Conservation (phyloP, 2,329 filamentous ascomycete species). For the Pestalotiopsis fici region DNA sequence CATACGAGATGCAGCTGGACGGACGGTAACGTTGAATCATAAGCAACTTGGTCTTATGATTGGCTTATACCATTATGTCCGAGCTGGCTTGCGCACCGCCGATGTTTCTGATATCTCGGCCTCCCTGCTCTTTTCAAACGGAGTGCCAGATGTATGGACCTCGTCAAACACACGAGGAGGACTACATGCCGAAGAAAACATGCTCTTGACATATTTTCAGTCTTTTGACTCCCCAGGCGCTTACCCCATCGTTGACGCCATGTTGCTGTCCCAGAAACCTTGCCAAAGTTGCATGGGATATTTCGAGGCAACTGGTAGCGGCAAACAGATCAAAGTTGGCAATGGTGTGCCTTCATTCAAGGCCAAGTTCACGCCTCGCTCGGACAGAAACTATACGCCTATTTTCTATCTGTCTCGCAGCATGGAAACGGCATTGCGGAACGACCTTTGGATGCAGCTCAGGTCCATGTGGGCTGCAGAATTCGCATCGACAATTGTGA, state of each 20-base stretch:
- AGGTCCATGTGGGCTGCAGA: slow-evolving; percentile 25
- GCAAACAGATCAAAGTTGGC: slow-evolving; percentile 23
- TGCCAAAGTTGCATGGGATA: slow-evolving; percentile 28
- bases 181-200: slow-evolving; percentile 29
- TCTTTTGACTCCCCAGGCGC: slow-evolving; percentile 30
- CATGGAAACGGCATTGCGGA: slow-evolving; percentile 19
- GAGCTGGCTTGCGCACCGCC: slow-evolving; percentile 20
- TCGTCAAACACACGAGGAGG: slow-evolving; percentile 12
- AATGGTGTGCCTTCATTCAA: slow-evolving; percentile 23
- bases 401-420: slow-evolving; percentile 27
- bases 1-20: slow-evolving; percentile 24
- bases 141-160: slow-evolving; percentile 29
- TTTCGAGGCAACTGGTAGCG: slow-evolving; percentile 24
- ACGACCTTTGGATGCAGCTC: slow-evolving; percentile 25
- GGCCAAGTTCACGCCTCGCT: slow-evolving; percentile 30
- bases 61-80: slow-evolving; percentile 26
- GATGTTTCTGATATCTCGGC: slow-evolving; percentile 23
- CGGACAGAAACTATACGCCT: slow-evolving; percentile 28
- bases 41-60: slow-evolving; percentile 22
- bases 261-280: slow-evolving; percentile 26
- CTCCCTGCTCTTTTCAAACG: slow-evolving; percentile 28
- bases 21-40: slow-evolving; percentile 20
- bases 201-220: slow-evolving; percentile 28
- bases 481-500: slow-evolving; percentile 16
- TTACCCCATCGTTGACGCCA: slow-evolving; percentile 29